phyloP scores from a whole-genome alignment of 2,329 filamentous ascomycete species.

The Ustilaginoidea virens region DNA sequence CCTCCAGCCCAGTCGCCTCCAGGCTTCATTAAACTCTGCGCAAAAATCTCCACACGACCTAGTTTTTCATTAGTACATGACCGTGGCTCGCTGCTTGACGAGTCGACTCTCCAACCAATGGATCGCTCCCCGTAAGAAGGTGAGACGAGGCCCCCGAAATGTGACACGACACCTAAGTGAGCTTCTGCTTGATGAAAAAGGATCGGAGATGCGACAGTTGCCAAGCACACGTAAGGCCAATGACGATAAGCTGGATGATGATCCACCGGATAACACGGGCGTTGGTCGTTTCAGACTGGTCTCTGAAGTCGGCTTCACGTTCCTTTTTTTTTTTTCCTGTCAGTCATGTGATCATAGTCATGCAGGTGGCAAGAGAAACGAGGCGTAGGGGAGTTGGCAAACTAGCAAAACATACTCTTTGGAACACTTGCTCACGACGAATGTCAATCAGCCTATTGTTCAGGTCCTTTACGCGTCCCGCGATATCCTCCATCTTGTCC shows the following conservation, averaged over 20 bases:
- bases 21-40: too few relatives aligned
- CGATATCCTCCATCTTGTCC: slow-evolving; percentile 79
- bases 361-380: not conserved
- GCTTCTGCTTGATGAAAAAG: slow-evolving; percentile 99
- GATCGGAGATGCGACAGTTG: slow-evolving; percentile 87
- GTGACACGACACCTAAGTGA: slow-evolving; percentile 53
- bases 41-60: too few relatives aligned
- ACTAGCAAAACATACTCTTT: slow-evolving; percentile 49
- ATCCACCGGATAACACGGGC: slow-evolving; percentile 87
- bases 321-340: slow-evolving; percentile 40
- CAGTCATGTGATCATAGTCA: not conserved
- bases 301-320: slow-evolving; percentile 93
- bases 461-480: slow-evolving; percentile 75
- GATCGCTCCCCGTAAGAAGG: not conserved
- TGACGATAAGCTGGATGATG: slow-evolving; percentile 69
- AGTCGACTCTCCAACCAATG: too few relatives aligned
- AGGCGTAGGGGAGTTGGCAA: not conserved
- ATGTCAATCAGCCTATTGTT: slow-evolving; percentile 81
- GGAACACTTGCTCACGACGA: slow-evolving; percentile 87
- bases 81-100: too few relatives aligned
- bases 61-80: too few relatives aligned
- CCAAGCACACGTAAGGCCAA: slow-evolving; percentile 87
- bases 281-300: slow-evolving; percentile 92
- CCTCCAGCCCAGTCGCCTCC: too few relatives aligned
- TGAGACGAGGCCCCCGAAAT: slow-evolving; percentile 2